Evolutionary conservation across 2,329 filamentous ascomycete species (phyloP).

Genomic region (Monilinia vaccinii-corymbosi): DNA sequence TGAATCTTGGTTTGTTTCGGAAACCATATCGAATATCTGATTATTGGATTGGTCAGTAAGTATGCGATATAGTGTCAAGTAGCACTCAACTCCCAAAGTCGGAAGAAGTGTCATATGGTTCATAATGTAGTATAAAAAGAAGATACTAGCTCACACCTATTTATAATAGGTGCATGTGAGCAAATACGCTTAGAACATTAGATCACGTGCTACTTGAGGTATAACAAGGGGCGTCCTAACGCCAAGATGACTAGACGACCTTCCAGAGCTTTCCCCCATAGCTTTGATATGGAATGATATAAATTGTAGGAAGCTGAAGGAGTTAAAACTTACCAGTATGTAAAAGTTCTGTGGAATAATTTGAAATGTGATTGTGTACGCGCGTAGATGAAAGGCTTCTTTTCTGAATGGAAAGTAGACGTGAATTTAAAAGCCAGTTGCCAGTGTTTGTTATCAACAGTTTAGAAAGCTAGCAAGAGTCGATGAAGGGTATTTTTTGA

Average conservation of each 20-base stretch:
- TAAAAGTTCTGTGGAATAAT: no score
- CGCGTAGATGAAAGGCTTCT: background rate
- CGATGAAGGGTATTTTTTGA: background rate
- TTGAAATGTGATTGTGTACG: no score
- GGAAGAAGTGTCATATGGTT: no score
- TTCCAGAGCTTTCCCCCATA: background rate
- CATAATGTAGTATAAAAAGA: no score
- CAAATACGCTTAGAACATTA: no score
- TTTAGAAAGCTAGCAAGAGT: background rate
- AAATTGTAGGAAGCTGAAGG: background rate
- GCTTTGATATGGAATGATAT: background rate
- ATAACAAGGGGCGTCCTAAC: no score
- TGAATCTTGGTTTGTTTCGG: background rate
- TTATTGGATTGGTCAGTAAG: background rate
- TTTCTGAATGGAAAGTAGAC: background rate
- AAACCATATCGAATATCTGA: background rate
- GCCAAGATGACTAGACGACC: background rate
- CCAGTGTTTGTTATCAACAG: background rate
- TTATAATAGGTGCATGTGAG: no score
- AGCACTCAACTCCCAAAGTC: background rate
- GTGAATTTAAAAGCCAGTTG: background rate
- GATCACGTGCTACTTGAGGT: no score
- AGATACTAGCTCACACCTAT: no score
- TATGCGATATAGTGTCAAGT: background rate
- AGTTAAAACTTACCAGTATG: background rate